phyloP scores from a whole-genome alignment of 2,329 filamentous ascomycete genomes.

The Alternaria metachromatica region DNA sequence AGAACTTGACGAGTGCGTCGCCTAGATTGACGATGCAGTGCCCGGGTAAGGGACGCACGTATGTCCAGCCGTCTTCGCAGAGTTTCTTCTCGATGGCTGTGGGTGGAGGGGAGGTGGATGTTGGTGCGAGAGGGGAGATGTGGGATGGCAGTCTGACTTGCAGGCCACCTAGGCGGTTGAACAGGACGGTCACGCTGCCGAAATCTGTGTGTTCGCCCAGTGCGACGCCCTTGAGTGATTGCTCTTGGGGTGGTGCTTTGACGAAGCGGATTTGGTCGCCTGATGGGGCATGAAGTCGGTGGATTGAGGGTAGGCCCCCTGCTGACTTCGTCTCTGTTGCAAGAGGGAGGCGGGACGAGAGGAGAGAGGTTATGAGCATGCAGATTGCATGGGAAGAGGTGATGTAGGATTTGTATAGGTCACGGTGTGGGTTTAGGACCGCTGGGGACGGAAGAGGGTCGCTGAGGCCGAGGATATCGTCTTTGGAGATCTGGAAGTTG shows the following conservation, averaged over 20 bases:
- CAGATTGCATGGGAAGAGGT: constrained; percentile 55
- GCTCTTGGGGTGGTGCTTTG: constrained; percentile 56
- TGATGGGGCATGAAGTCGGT: constrained; percentile 52
- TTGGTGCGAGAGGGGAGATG: constrained; percentile 14
- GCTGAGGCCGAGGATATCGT: constrained; percentile 56
- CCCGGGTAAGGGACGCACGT: constrained; percentile 59
- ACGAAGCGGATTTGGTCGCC: constrained; percentile 64
- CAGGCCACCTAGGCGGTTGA: constrained; percentile 63
- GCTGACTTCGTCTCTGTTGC: constrained; percentile 17
- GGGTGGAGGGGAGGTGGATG: neutral
- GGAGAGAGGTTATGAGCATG: constrained; percentile 51
- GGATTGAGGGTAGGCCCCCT: constrained; percentile 55
- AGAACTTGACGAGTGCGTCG: constrained; percentile 57
- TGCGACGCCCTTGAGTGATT: constrained; percentile 51
- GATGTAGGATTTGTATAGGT: constrained; percentile 54
- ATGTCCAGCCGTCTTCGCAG: constrained; percentile 55
- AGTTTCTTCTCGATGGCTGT: constrained; percentile 17
- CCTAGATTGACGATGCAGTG: constrained; percentile 59
- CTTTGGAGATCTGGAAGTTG: constrained; percentile 54
- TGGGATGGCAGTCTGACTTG: constrained; percentile 57
- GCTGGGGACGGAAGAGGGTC: constrained; percentile 52
- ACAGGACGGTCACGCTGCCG: constrained; percentile 62
- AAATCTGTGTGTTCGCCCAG: constrained; percentile 65
- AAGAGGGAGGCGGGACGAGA: constrained; percentile 56
- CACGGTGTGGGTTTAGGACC: constrained; percentile 48